Evolutionary conservation across 2,329 filamentous ascomycete genomes (phyloP), one percentile per base, ranked within the genome.

Genomic region (Aspergillus bombycis): DNA sequence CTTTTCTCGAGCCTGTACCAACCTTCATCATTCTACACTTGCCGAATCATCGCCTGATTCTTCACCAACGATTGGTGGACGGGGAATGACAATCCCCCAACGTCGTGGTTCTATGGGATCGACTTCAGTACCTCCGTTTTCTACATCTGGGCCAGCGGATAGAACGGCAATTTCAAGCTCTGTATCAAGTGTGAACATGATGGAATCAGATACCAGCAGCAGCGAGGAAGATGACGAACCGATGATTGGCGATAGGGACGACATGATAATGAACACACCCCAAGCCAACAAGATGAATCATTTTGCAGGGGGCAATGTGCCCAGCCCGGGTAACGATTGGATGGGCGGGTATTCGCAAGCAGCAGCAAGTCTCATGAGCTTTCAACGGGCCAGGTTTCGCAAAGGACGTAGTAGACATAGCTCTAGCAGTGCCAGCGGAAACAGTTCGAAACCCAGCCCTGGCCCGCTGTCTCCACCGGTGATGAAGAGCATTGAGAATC

Each of bases 21-120:
- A 94, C 75, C 84, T 99, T 26, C 95, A 98, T 79, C 95, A 98
- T 78, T 97, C 94, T 19, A 98, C 92, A 0, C 86, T 98, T 10
- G 94, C 94, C 61, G 92, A 97, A 75, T 91, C 92, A 0, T 95
- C 92, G 6, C 93, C 94, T 4, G 93, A 96, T 76, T 95, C 93
- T 0, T 97, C 94, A 0, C 95, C 95, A 0, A 94, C 90, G 14
- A 89, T 95, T 60, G 89, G 89, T 58, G 89, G 90, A 46, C 88
- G 91, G 66, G 85, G 84, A 2, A 82, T 89, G 74, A 82, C 82
- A 62, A 89, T 89, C 60, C 86, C 87, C 4, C 79, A 82, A 45
- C 80, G 86, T 58, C 86, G 84, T 62, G 76, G 78, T 67, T 90
- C 89, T 4, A 89, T 90, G 21, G 89, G 87, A 60, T 79, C 84